These are phyloP conservation scores for Adansonia digitata DNA, from an alignment of 345 rosid genomes.

Conservation along the genomic window DNA sequence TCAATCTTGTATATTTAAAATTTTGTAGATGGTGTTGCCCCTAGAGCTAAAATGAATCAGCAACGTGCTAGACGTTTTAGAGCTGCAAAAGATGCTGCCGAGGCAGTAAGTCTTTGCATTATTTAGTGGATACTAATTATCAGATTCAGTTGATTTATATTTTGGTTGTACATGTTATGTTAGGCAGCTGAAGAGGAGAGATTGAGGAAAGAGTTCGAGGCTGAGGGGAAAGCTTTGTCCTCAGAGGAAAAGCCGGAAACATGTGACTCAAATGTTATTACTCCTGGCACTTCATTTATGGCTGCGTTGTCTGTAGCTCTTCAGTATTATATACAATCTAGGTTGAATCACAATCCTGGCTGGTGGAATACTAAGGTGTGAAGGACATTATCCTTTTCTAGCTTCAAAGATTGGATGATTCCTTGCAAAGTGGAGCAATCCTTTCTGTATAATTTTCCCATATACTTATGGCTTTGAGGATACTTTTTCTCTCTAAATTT, in stretches of 20 bases:
- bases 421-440: slow-evolving; percentile 49
- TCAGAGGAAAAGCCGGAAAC: slow-evolving; percentile 78
- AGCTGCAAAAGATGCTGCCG: slow-evolving; percentile 97
- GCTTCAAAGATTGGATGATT: slow-evolving; percentile 42
- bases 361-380: slow-evolving; percentile 86
- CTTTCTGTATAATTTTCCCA: slow-evolving; percentile 31
- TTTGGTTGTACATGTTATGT: slow-evolving; percentile 9
- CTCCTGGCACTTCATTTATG: slow-evolving; percentile 97
- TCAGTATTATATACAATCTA: slow-evolving; percentile 79
- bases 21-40: slow-evolving; percentile 91
- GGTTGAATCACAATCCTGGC: slow-evolving; percentile 76
- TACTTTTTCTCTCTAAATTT: slow-evolving; percentile 51
- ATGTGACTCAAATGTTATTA: slow-evolving; percentile 88
- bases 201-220: slow-evolving; percentile 74
- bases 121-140: slow-evolving; percentile 1
- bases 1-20: slow-evolving; percentile 5
- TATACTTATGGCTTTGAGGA: slow-evolving; percentile 42
- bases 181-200: slow-evolving; percentile 97
- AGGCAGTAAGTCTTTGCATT: slow-evolving; percentile 52
- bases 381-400: slow-evolving; percentile 20
- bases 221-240: slow-evolving; percentile 48
- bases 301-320: slow-evolving; percentile 82
- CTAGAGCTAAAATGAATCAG: slow-evolving; percentile 99
- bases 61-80: slow-evolving; percentile 92
- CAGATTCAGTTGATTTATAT: slow-evolving; percentile 8